A percentile compares a stretch with the other conserved stretches of the same genome.
Evolutionary conservation across 805 yeast species (phyloP).

Genomic region (Pichia exigua): DNA sequence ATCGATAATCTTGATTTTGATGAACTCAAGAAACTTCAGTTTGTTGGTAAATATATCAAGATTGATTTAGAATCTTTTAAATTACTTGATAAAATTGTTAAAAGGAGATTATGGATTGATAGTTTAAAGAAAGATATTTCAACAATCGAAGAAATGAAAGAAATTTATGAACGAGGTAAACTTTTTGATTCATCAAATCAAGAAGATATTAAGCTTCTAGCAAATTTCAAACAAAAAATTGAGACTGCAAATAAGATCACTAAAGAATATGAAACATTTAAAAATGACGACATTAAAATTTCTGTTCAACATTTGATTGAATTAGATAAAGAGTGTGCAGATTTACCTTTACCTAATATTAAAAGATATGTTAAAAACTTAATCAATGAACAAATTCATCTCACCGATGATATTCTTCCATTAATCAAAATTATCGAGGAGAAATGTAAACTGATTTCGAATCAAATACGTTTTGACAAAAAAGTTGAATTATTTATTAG

Average conservation of each 20-base stretch:
- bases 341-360: constrained; percentile 2
- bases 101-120: constrained; percentile 34
- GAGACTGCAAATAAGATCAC: constrained; percentile 4
- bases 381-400: constrained; percentile 1
- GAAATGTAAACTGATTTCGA: neutral
- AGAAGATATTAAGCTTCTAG: constrained; percentile 10
- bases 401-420: neutral
- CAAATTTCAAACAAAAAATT: constrained; percentile 1
- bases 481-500: neutral
- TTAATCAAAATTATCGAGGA: neutral
- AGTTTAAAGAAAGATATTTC: constrained; percentile 15
- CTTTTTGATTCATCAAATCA: constrained; percentile 13
- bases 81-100: constrained; percentile 31
- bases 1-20: constrained; percentile 25
- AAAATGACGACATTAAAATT: neutral
- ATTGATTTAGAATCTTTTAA: constrained; percentile 43
- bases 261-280: neutral
- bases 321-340: neutral
- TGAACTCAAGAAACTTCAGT: constrained; percentile 47
- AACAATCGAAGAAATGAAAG: constrained; percentile 19
- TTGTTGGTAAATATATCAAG: constrained; percentile 54
- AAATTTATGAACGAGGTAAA: constrained; percentile 21
- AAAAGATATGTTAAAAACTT: neutral
- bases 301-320: neutral
- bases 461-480: neutral